These are phyloP conservation scores for Teratosphaeria pseudoeucalypti DNA, from an alignment of 2,329 filamentous ascomycete genomes.

Conservation along the genomic window DNA sequence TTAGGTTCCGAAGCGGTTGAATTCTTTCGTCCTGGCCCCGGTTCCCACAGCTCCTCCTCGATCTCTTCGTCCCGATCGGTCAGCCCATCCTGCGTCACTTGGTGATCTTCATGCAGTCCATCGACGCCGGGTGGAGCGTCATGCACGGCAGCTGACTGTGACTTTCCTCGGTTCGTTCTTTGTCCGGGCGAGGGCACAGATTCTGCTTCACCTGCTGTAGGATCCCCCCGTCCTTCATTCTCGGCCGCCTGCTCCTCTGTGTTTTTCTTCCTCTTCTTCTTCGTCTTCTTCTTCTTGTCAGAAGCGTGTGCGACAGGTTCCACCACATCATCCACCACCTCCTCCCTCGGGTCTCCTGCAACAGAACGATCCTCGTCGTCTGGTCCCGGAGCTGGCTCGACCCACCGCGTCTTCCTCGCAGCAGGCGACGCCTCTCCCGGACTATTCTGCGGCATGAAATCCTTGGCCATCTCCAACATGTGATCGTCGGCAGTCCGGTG, in stretches of 20 bases:
- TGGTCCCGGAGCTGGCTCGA: background rate
- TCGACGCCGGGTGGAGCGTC: background rate
- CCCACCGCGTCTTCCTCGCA: background rate
- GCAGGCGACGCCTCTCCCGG: background rate
- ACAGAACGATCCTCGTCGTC: background rate
- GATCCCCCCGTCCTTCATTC: background rate
- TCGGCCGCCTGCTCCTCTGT: background rate
- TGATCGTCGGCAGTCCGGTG: background rate
- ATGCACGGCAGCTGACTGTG: background rate
- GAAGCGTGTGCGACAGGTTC: background rate
- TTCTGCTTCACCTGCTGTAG: background rate
- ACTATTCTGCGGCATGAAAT: background rate
- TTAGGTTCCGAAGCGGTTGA: background rate
- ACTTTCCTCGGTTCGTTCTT: background rate
- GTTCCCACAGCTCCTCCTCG: background rate
- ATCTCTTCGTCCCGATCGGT: background rate
- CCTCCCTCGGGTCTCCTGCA: too few species aligned
- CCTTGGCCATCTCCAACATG: background rate
- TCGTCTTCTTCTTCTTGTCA: background rate
- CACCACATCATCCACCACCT: background rate
- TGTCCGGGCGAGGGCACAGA: background rate
- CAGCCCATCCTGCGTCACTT: background rate
- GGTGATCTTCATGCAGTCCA: background rate
- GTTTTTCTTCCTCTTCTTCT: background rate
- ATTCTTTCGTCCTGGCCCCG: background rate